Evolutionary conservation across 108 stramenopile species (phyloP), one percentile per base, ranked within the genome.

Genomic region (Pseudonitzschia multiseries): DNA sequence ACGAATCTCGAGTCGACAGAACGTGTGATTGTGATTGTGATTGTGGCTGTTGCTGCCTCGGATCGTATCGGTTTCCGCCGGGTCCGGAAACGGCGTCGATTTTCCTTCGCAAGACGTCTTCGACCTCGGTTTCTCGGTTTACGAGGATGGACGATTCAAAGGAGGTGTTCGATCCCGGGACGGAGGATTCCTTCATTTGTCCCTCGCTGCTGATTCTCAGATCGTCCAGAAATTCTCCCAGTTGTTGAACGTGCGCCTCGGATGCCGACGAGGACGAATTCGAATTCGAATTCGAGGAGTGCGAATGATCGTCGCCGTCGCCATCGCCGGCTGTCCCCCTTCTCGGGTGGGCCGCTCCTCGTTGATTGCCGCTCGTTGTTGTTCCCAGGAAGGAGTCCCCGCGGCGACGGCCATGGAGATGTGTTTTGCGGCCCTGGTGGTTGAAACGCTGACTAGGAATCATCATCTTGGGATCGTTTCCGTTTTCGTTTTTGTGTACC

Each of bases 141-240:
- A 40, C 32, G n/a, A 59, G 42, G 15, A 65, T 9, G 0, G 72
- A 74, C 1, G 72, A 74, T 53, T 48, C 73, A 33, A 79, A 79
- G 13, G 69, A 69, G 14, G 57, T 61, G 41, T 73, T 74, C 46
- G 73, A 29, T 42, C 43, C 69, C 26, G 48, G 46, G 33, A 50
- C 60, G 22, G 67, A 44, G n/a, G 73, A 33, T 44, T 82, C 65
- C 43, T 74, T 63, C 21, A 82, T 56, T 40, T 75, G 48, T 41
- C 81, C 81, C 50, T 73, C 20, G 33, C 75, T 76, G 28, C 66
- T 57, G n/a, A 59, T 12, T 56, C 76, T 56, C 70, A 82, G 74
- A 40, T 78, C 70, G 24, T 74, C 67, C 46, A 82, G 50, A 62
- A 82, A 82, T 5, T 54, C 57, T 40, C 71, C 73, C 29, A 77